A percentile compares a stretch with the other conserved stretches of the same genome.
These are phyloP conservation scores for Berkeleyomyces rouxiae DNA, from an alignment of 2,329 filamentous ascomycete genomes.

Conservation along the genomic window DNA sequence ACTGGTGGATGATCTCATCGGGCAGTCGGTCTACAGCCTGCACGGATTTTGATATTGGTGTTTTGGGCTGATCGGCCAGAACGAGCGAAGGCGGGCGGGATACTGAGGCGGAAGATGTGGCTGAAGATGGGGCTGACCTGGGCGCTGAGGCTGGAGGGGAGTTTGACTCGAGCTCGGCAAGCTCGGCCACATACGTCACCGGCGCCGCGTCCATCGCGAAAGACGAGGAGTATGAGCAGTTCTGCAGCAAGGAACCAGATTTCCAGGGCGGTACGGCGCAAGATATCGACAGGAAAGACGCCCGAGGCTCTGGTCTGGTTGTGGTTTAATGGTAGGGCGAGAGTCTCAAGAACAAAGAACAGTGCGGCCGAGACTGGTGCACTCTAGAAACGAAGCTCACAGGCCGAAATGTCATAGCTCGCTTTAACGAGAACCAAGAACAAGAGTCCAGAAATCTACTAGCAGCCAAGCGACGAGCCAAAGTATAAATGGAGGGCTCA, in stretches of 20 bases:
- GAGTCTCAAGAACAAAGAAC: not conserved
- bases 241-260: not conserved
- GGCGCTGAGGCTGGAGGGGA: not conserved
- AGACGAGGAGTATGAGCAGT: not conserved
- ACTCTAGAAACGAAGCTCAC: not conserved
- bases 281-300: not conserved
- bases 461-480: not conserved
- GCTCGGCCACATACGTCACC: not conserved
- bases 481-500: not conserved
- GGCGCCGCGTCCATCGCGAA: not conserved
- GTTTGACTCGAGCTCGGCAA: slow-evolving; percentile 1
- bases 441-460: not conserved
- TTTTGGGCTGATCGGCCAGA: not conserved
- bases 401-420: not conserved
- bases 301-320: not conserved
- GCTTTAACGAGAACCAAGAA: not conserved
- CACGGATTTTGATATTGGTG: not conserved
- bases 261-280: not conserved
- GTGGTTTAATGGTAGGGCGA: not conserved
- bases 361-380: not conserved
- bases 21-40: slow-evolving; percentile 39
- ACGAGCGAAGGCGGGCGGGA: not conserved
- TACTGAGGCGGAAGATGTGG: not conserved
- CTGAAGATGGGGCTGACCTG: not conserved
- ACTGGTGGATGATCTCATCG: slow-evolving; percentile 56